Evolutionary conservation across 148 eudicot genomes (phyloP), one percentile per base, ranked within the genome.

Genomic region (Chenopodium suecicum): DNA sequence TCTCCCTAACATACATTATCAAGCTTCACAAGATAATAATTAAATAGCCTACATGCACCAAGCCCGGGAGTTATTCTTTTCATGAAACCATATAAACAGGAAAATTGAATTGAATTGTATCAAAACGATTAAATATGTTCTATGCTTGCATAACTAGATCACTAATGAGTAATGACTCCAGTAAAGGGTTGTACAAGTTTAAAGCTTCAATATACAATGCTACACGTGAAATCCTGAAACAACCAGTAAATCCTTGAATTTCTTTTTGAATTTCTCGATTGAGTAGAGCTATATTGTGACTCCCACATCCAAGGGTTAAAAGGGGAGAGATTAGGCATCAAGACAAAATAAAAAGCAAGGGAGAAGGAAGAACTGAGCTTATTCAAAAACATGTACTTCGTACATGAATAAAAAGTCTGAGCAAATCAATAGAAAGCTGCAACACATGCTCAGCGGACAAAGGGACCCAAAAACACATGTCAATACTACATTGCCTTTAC

Each of bases 1-100:
- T 72, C 75, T 22, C 50, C 75, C 74, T 72, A 41, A 70, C n/a
- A 70, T 2, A 70, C 50, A 3, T 68, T 9, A 68, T 68, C 34
- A 20, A 29, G 72, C 11, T 17, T 29, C 37, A 11, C 44, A 48
- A 47, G 52, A 46, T 29, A 47, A 23, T 14, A 20, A 20, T 19
- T 13, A 37, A 16, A 69, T 31, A 69, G 7, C n/a, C 23, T 62
- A 22, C 27, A 62, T 17, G 17, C 47, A 69, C 8, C n/a, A 16
- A 69, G n/a, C 47, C 13, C 46, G 41, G 8, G 44, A 25, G 2
- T 70, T 41, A 70, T 17, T 37, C 1, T 7, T 37, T 70, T 70
- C 27, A 17, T 6, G 20, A 2, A 22, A 41, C 10, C 16, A 22
- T n/a, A 22, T 20, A 71, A 9, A 32, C 34, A 3, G 1, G 70